Evolutionary conservation across 164 flowering plant genomes (phyloP).

Genomic region (Vitis rotundifolia): DNA sequence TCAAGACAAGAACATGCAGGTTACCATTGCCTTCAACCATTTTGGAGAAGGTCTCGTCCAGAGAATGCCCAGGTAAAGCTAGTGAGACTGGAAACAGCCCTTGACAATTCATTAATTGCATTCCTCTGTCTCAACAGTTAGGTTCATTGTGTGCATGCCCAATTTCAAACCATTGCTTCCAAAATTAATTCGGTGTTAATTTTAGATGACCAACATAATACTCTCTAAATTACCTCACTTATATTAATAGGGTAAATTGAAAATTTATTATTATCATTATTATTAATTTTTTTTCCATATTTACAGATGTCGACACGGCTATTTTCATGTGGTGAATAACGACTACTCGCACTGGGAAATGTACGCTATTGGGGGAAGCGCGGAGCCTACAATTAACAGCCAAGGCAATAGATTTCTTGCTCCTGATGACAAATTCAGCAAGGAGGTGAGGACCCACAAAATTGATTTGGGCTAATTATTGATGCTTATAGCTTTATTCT

Average conservation of each 20-base stretch:
- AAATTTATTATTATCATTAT: too few species aligned
- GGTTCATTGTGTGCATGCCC: too few species aligned
- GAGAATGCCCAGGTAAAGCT: constrained; percentile 73
- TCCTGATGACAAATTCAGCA: constrained; percentile 41
- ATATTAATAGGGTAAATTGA: too few species aligned
- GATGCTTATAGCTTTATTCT: too few species aligned
- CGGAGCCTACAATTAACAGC: constrained; percentile 76
- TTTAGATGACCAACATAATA: too few species aligned
- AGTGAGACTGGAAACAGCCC: too few species aligned
- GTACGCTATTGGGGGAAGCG: constrained; percentile 94
- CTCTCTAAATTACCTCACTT: too few species aligned
- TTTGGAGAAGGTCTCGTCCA: constrained; percentile 81
- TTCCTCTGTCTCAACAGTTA: too few species aligned
- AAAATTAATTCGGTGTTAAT: too few species aligned
- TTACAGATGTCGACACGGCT: constrained; percentile 76
- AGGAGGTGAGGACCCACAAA: constrained; percentile 46
- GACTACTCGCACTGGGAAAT: constrained; percentile 83
- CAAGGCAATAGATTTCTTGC: constrained; percentile 86
- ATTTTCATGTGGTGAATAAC: constrained; percentile 84
- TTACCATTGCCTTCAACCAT: constrained; percentile 79
- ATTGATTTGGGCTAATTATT: too few species aligned
- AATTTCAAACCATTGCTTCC: too few species aligned
- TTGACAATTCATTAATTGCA: too few species aligned
- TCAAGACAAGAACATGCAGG: constrained; percentile 72
- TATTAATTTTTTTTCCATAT: background rate